Evolutionary conservation across 2,329 filamentous ascomycete genomes (phyloP), one percentile per base, ranked within the genome.

Genomic region (Achaetomium macrosporum): DNA sequence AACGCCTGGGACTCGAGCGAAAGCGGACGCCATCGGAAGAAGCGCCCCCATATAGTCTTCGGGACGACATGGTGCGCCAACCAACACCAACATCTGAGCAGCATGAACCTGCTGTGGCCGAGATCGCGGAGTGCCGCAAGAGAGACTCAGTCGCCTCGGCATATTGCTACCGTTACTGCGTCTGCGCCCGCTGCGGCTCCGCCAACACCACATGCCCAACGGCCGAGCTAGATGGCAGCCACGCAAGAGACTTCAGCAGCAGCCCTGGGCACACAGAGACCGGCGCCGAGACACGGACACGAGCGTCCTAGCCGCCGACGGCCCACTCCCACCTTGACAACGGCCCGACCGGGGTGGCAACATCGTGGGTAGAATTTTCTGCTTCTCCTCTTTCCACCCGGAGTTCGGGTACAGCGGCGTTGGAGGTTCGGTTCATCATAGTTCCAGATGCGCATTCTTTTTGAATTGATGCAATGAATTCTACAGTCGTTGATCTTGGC

Each of bases 151-250:
- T 12, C 19, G 20, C 9, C 17, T 42, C 35, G 10, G 15, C 15
- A 16, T 39, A 19, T 11, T 50, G 49, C 39, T 49, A 46, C 16
- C 39, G 42, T 20, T 17, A 35, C 29, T 53, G 50, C 39, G 11
- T 52, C 8, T 55, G 53, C n/a, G 3, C 47, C 7, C 40, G 41
- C 12, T 49, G 48, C n/a, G 45, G 41, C 8, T 42, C 29, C 17
- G 16, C 29, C 36, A 17, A 1, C 19, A 17, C 16, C 1, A 39
- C 39, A 10, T 40, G 20, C 45, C 42, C 48, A 33, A 15, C 44
- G n/a, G n/a, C 53, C 36, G 53, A 51, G 42, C 53, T 55, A 13
- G 42, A 50, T 16, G 53, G 47, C 37, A 42, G 30, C 25, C 48
- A 29, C 41, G 15, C 9, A n/a, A 41, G 40, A 20, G 12, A 37